Evolutionary conservation across 768 basidiomycete species (phyloP), one percentile per base, ranked within the genome.

Genomic region (Tylopilus vinaceipallidus): DNA sequence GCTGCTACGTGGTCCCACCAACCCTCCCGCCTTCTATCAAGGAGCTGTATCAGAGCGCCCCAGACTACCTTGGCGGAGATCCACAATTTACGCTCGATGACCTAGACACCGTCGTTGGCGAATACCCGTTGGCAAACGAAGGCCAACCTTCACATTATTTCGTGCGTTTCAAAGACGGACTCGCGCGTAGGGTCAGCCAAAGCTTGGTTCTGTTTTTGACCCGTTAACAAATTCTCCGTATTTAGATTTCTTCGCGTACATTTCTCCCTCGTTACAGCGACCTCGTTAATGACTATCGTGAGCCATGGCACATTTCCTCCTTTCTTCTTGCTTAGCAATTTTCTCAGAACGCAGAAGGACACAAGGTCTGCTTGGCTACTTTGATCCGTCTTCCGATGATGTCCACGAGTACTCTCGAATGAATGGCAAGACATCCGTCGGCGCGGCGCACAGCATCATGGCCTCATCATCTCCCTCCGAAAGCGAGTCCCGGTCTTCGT

Each of bases 331-430:
- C 51, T 60, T n/a, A 62, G n/a, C 43, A 23, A 27, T 30, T 41
- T 9, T 30, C 45, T 23, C 51, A 88, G 86, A 75, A 56, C 68
- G 60, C 36, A 75, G 54, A 45, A 75, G 80, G 60, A 61, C 52
- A 26, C 63, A 59, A 6, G 79, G 77, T 17, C 53, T 62, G 8
- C 70, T 86, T 19, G 63, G 63, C 1, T 60, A 65, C 0, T 90
- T 91, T 63, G 79, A 89, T 57, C 86, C 87, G 19, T 74, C 77
- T 19, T 80, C 78, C 3, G 47, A 53, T 14, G 54, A 62, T 32
- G 73, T 90, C 10, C 83, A 87, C 57, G 81, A 81, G 19, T 59
- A 73, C 20, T 83, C 83, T 40, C 83, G 86, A 35, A 64, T 81
- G 53, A 73, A 68, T 56, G 52, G 70, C 36, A 67, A 59, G 33